Evolutionary conservation across 306 rosid species (phyloP).

Genomic region (Cicer arietinum): DNA sequence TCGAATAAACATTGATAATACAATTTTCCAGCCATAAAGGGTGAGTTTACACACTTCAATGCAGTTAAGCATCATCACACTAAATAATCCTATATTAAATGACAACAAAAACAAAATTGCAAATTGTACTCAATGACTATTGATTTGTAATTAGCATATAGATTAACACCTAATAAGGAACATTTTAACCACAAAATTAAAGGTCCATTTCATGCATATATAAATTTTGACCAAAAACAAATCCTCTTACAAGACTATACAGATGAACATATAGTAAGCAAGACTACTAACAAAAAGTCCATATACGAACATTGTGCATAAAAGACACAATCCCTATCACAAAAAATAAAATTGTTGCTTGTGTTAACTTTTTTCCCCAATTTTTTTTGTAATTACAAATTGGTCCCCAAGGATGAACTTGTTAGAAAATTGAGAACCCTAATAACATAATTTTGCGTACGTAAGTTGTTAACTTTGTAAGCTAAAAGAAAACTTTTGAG

Average conservation of each 20-base stretch:
- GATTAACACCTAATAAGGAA: neutral
- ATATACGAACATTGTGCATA: neutral
- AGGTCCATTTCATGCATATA: neutral
- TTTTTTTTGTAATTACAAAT: neutral
- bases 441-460: neutral
- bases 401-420: neutral
- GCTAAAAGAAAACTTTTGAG: neutral
- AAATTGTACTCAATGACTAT: neutral
- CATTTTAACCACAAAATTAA: neutral
- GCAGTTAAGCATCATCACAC: neutral
- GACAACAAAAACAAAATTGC: neutral
- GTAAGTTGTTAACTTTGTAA: neutral
- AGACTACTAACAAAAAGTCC: neutral
- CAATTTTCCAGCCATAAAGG: neutral
- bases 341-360: neutral
- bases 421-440: neutral
- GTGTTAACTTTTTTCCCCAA: neutral
- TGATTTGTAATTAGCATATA: slow-evolving; percentile 5
- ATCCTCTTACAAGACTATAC: too few relatives aligned
- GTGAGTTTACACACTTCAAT: slow-evolving; percentile 15
- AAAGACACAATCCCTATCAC: neutral
- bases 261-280: neutral
- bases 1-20: neutral
- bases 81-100: slow-evolving; percentile 3
- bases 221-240: neutral